phyloP scores from a whole-genome alignment of 495 filamentous ascomycete genomes.

The Penicillium robsamsonii region DNA sequence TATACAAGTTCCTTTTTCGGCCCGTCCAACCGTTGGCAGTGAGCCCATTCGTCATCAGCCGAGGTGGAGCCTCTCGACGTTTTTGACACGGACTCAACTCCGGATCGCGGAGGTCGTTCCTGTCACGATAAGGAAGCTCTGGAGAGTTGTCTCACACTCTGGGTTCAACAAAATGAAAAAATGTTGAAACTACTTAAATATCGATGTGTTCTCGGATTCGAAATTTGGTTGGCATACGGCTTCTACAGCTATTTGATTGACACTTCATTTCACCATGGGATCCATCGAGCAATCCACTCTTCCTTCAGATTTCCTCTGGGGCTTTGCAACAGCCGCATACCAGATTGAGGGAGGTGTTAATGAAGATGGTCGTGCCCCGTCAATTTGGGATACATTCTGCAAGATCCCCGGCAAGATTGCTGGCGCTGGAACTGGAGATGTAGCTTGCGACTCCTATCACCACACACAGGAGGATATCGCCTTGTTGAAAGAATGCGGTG shows the following conservation, averaged over 20 bases:
- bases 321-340: constrained; percentile 79
- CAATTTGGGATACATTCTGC: constrained; percentile 79
- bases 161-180: constrained; percentile 7
- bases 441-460: constrained; percentile 77
- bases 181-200: constrained; percentile 9
- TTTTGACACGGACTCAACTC: constrained; percentile 48
- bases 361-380: constrained; percentile 67
- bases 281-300: constrained; percentile 43
- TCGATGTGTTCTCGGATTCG: constrained; percentile 2
- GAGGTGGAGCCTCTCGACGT: constrained; percentile 20
- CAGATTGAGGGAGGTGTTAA: constrained; percentile 71
- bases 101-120: constrained; percentile 55
- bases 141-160: not conserved
- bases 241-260: constrained; percentile 30
- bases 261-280: constrained; percentile 29
- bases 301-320: constrained; percentile 76
- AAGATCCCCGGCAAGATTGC: constrained; percentile 72
- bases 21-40: constrained; percentile 25
- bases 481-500: constrained; percentile 62
- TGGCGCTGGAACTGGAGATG: constrained; percentile 62
- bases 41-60: constrained; percentile 10
- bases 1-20: constrained; percentile 14
- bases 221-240: not conserved
- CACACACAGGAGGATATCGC: constrained; percentile 70
- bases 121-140: constrained; percentile 31